Base-by-base conservation (phyloP, 805 yeast species). In the Komagataella pastoris region DNA sequence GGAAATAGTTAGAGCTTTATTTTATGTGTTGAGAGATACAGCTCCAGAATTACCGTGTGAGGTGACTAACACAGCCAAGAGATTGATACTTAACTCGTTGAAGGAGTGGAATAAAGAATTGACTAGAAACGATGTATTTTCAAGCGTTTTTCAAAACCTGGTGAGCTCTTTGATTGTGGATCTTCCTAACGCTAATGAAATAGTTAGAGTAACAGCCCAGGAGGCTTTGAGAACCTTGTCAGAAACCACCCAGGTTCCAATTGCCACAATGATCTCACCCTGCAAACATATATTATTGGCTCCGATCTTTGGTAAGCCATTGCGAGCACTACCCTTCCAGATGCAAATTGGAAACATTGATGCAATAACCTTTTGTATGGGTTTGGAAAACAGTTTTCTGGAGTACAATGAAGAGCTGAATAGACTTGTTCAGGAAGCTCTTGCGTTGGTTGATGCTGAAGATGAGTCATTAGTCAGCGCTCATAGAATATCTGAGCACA, bases 321-420 rank as follows among this genome's bases (percentile, higher is more conserved):
- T 93, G 53, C 75, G 99, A 56, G 99, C 99, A 0, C 73, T 93
- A 55, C 99, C 99, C 0, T 93, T 95, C 69, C 93, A 96, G 3
- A 93, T 91, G 96, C 99, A 95, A 68, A 93, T 93, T 52, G 99
- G 99, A 44, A 90, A 93, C 64, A 90, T 93, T 55, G 98, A 93
- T 65, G 98, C 98, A 1, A 87, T 93, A n/a, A 83, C 96, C 0
- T 95, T 83, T 65, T 91, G 97, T 61, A 69, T 93, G 53, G 80
- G 84, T 1, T 71, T 91, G 49, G 93, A 88, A 10, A 77, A 85
- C 55, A 76, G 96, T 0, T 89, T 91, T 58, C 69, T 91, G 56
- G 83, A 83, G 7, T 91, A 88, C 63, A 87, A 86, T 57, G 98
- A 93, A 52, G 98, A 95, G 61, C 68, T 93, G 54, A 85, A 83